Evolutionary conservation across 2,329 filamentous ascomycete genomes (phyloP).

Genomic region (Fusarium sp.): DNA sequence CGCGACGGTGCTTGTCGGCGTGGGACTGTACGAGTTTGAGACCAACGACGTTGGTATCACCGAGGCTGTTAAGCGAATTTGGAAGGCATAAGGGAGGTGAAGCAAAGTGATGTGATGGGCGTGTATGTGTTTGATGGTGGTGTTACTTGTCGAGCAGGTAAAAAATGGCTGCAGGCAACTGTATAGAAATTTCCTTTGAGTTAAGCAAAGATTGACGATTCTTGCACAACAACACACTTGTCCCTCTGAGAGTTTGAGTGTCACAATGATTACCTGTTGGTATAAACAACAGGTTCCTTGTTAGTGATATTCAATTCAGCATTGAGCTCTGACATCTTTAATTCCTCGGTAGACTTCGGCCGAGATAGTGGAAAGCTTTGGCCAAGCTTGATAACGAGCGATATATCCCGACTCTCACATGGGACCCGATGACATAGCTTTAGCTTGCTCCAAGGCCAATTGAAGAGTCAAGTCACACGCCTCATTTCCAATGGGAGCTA

Average conservation of each 20-base stretch:
- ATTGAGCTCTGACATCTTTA: not conserved
- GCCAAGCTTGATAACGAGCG: not conserved
- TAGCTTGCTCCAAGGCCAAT: not conserved
- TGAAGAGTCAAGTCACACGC: not conserved
- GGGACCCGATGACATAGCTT: not conserved
- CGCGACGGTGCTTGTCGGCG: constrained; percentile 82
- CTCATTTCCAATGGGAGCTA: not conserved
- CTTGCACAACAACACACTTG: constrained; percentile 5
- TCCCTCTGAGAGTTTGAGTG: not conserved
- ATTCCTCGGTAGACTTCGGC: not conserved
- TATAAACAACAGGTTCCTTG: not conserved
- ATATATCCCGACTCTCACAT: not conserved
- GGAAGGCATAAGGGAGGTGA: constrained; percentile 74
- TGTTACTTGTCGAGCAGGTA: constrained; percentile 38
- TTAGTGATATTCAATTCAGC: not conserved
- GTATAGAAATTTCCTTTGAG: constrained; percentile 45
- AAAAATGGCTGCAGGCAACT: constrained; percentile 41
- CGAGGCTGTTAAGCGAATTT: constrained; percentile 88
- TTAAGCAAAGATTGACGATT: constrained; percentile 36
- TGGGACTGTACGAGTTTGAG: constrained; percentile 98
- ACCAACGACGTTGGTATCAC: constrained; percentile 97
- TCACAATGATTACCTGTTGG: too few relatives aligned
- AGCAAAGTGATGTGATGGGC: not conserved
- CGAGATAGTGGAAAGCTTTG: not conserved
- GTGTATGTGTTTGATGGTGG: constrained; percentile 25